Evolutionary conservation across 345 rosid genomes (phyloP).

Genomic region (Barbarea vulgaris): DNA sequence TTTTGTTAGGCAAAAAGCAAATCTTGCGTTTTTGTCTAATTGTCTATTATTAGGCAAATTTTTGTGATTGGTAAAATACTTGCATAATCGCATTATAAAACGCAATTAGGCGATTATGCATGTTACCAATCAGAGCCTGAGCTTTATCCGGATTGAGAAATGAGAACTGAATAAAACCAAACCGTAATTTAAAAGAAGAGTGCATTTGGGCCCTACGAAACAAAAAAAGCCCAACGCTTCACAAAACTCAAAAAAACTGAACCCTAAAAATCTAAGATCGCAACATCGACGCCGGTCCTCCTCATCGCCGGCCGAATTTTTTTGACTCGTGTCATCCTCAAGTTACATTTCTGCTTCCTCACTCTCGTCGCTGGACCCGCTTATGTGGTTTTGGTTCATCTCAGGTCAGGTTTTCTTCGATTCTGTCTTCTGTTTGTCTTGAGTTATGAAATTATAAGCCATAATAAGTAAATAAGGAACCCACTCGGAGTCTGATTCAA

Average conservation of each 20-base stretch:
- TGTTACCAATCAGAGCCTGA: no score
- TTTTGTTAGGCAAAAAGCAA: no score
- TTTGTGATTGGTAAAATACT: no score
- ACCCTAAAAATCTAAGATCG: slow-evolving; percentile 19
- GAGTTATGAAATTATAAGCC: neutral
- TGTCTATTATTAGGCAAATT: no score
- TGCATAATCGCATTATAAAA: no score
- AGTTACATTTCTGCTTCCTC: neutral
- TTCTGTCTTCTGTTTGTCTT: neutral
- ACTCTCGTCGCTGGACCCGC: neutral
- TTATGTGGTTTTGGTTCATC: neutral
- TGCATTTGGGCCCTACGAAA: slow-evolving; percentile 10
- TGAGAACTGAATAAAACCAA: neutral
- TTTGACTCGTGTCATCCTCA: neutral
- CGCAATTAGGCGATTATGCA: no score
- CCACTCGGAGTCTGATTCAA: neutral
- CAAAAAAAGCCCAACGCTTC: slow-evolving; percentile 15
- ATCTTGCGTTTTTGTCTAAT: no score
- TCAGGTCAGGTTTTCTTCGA: slow-evolving; percentile 2
- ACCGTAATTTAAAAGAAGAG: neutral
- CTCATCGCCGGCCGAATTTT: slow-evolving; percentile 19
- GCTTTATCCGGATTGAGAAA: slow-evolving; percentile 5
- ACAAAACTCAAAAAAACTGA: neutral
- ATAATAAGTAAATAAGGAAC: no score
- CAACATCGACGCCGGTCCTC: slow-evolving; percentile 17